Evolutionary conservation across 192 early-diverging fungal species (phyloP), one percentile per base, ranked within the genome.

Genomic region (Coemansia nantahalensis): DNA sequence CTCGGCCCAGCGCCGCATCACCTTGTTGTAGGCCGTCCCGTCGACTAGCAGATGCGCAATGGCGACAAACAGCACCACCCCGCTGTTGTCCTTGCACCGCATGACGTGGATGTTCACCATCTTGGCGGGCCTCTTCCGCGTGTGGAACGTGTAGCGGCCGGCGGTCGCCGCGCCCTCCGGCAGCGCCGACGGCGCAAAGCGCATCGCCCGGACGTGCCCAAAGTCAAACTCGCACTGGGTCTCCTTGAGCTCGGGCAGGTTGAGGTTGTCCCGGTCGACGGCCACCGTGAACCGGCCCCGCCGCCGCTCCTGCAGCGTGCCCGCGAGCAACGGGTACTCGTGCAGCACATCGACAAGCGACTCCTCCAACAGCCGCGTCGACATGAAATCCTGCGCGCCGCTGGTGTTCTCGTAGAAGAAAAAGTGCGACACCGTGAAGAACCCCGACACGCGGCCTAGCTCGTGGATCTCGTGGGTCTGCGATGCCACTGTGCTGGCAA

Each of bases 1-100:
- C 4, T 33, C 19, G 19, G 56, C 56, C 65, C 65, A 67, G 2
- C 39, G 65, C 14, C 21, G 40, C 8, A 67, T 47, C 45, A 67
- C 59, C 32, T 13, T 35, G 19, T 42, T 26, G 33, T 40, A 59
- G 6, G 51, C 56, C 13, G 17, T 12, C 1, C 51, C 51, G 38
- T 67, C 65, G 4, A 55, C 36, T 17, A 45, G 31, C 11, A 14
- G 17, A 14, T 67, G 65, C 0, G 41, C 13, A 39, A 55, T 21
- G 1, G 28, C 35, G 2, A 49, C 34, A 46, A 48, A 47, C 24
- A 67, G 18, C 0, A 46, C 43, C 8, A 67, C 57, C 0, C 65
- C 65, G 23, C 52, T 55, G 37, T 42, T 48, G 3, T 60, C 34
- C 11, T 21, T 38, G 13, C 54, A 43, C 35, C 47, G 28, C 7